Base-by-base conservation (phyloP, 768 basidiomycete genomes). In the Boletus tylopilopsis region DNA sequence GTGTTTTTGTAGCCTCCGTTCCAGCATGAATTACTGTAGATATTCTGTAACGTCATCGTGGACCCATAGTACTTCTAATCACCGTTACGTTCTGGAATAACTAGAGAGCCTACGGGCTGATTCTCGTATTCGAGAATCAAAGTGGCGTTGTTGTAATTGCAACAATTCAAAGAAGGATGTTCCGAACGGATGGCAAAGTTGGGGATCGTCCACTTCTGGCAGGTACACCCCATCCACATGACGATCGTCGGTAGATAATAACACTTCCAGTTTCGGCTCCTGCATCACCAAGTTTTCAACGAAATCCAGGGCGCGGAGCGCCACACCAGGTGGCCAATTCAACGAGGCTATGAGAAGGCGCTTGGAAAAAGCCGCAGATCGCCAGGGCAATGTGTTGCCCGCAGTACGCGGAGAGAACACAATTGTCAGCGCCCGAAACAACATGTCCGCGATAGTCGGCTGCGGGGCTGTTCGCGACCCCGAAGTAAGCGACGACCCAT, bases 331-430 rank as follows among this genome's bases (percentile, higher is more conserved):
- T 0, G 94, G 80, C 84, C 94, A 94, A 62, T 88, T 84, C 34
- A 98, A 74, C 5, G 86, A 80, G 29, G 85, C 84, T 41, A 79
- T 77, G 24, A 95, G 75, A 40, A 98, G 76, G n/a, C 95, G 88
- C 71, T 98, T 98, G 46, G 88, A 79, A 68, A 98, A 98, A 3
- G 95, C 92, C 37, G 93, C 90, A 36, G 85, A 80, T 58, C 92
- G 85, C 79, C 84, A 78, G 53, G 85, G 72, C 22, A 90, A 80
- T 23, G 80, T 64, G 37, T 71, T 70, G 5, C 79, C 78, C 45
- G 79, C 71, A 18, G 76, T 75, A 42, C 82, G 80, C 21, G 90
- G 84, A 45, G 87, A 82, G 74, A 98, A 95, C 36, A 87, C 81
- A 45, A 90, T 76, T 39, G 82, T 71, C 48, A 99, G 76, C 42